These are phyloP conservation scores for Oryza meridionalis DNA, from an alignment of 176 grass and related monocot genomes.

Conservation along the genomic window DNA sequence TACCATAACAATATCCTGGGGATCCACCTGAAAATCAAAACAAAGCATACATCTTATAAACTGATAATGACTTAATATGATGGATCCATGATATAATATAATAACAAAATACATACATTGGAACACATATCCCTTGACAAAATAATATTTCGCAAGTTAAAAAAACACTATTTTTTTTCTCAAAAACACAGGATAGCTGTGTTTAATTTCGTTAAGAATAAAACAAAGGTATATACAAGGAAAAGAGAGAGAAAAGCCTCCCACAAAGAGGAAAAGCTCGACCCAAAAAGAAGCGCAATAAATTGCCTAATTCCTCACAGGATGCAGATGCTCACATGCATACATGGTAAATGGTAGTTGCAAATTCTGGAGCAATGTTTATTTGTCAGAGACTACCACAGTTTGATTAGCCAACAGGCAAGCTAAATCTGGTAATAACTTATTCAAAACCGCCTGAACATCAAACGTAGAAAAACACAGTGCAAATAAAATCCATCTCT, in stretches of 20 bases:
- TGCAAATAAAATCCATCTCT: background rate
- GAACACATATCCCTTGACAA: conserved; percentile 14
- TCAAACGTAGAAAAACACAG: conserved; percentile 1
- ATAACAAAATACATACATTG: conserved; percentile 21
- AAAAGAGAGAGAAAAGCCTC: too few species aligned
- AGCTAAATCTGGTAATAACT: conserved; percentile 17
- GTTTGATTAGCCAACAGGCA: background rate
- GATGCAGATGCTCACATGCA: conserved; percentile 19
- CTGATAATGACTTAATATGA: background rate
- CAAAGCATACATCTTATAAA: conserved; percentile 38
- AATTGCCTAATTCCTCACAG: background rate
- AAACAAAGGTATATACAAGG: too few species aligned
- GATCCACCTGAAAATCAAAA: conserved; percentile 84
- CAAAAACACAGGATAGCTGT: too few species aligned
- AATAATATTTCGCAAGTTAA: conserved; percentile 33
- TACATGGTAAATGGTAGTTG: conserved; percentile 11
- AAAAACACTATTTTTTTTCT: background rate
- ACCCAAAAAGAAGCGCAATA: background rate
- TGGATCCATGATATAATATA: conserved; percentile 12
- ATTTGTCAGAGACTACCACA: conserved; percentile 2
- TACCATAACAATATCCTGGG: conserved; percentile 99
- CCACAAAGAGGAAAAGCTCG: too few species aligned
- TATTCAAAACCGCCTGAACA: background rate
- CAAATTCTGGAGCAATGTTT: background rate
- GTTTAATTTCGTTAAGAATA: too few species aligned